These are phyloP conservation scores for Exophiala alcalophila DNA, from an alignment of 2,329 filamentous ascomycete genomes.

Conservation along the genomic window DNA sequence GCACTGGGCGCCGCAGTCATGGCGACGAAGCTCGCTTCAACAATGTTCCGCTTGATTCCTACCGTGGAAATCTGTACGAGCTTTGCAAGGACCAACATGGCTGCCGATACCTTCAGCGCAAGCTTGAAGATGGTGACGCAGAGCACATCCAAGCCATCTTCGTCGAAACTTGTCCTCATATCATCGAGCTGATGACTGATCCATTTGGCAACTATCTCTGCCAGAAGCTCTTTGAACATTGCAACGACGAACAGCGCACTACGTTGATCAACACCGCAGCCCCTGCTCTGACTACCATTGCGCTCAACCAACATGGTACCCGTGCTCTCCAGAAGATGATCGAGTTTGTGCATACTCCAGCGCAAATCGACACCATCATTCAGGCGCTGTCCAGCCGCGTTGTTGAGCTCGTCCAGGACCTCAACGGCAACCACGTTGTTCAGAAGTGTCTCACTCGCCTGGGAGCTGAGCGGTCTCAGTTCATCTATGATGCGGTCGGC, in stretches of 20 bases:
- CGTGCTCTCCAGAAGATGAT: slow-evolving; percentile 99
- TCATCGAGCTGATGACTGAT: slow-evolving; percentile 97
- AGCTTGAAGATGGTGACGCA: slow-evolving; percentile 82
- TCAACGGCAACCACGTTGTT: slow-evolving; percentile 98
- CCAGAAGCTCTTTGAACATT: slow-evolving; percentile 95
- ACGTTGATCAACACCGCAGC: slow-evolving; percentile 87
- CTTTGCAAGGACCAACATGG: slow-evolving; percentile 98
- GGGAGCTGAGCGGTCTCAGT: slow-evolving; percentile 76
- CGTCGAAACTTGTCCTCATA: slow-evolving; percentile 85
- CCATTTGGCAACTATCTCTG: slow-evolving; percentile 99
- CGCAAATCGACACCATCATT: slow-evolving; percentile 80
- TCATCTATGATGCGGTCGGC: slow-evolving; percentile 95
- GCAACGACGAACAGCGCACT: slow-evolving; percentile 92
- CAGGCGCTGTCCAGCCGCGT: slow-evolving; percentile 77
- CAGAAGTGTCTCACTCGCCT: slow-evolving; percentile 99
- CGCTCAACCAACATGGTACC: slow-evolving; percentile 94
- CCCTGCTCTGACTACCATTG: slow-evolving; percentile 84
- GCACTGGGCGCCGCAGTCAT: slow-evolving; percentile 65
- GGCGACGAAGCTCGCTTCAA: slow-evolving; percentile 65
- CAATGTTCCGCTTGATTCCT: slow-evolving; percentile 76
- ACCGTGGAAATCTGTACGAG: slow-evolving; percentile 78
- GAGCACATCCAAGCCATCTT: slow-evolving; percentile 91
- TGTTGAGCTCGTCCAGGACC: slow-evolving; percentile 90
- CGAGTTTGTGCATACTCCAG: slow-evolving; percentile 82
- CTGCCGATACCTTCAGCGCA: slow-evolving; percentile 94